A percentile compares a stretch with the other conserved stretches of the same genome.
Conservation (phyloP, 1,139 yeast genomes). For the Scheffersomyces illinoinensis region DNA sequence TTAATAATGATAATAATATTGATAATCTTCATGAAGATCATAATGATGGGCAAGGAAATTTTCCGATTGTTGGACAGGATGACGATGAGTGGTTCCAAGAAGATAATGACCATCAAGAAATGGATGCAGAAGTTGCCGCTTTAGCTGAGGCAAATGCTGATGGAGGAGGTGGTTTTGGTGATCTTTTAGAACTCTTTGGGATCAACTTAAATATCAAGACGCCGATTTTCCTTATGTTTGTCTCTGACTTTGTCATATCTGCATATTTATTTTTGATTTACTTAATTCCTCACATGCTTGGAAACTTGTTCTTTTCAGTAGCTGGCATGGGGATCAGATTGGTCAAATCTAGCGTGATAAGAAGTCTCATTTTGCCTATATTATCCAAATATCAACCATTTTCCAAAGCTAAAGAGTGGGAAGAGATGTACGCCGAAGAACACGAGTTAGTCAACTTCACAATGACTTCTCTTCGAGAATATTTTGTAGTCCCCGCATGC, state of each 20-base stretch:
- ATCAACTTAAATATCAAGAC: slow-evolving; percentile 34
- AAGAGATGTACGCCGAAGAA: slow-evolving; percentile 6
- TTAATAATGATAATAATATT: slow-evolving; percentile 6
- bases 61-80: background rate
- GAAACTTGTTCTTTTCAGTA: slow-evolving; percentile 31
- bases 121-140: slow-evolving; percentile 10
- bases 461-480: slow-evolving; percentile 6
- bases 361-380: background rate
- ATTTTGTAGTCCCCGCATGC: slow-evolving; percentile 6
- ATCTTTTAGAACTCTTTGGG: slow-evolving; percentile 38
- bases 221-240: slow-evolving; percentile 36
- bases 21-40: slow-evolving; percentile 8
- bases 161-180: slow-evolving; percentile 15
- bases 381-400: background rate
- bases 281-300: slow-evolving; percentile 56
- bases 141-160: slow-evolving; percentile 5
- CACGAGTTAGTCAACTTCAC: slow-evolving; percentile 13
- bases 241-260: slow-evolving; percentile 45
- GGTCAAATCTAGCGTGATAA: background rate
- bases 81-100: background rate
- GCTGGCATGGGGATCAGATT: slow-evolving; percentile 7
- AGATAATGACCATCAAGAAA: slow-evolving; percentile 10
- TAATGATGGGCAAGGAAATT: slow-evolving; percentile 5
- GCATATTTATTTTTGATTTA: slow-evolving; percentile 49
- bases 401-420: background rate